Evolutionary conservation across 2,329 filamentous ascomycete species (phyloP), one percentile per base, ranked within the genome.

Genomic region (Camptophora hylomeconis): DNA sequence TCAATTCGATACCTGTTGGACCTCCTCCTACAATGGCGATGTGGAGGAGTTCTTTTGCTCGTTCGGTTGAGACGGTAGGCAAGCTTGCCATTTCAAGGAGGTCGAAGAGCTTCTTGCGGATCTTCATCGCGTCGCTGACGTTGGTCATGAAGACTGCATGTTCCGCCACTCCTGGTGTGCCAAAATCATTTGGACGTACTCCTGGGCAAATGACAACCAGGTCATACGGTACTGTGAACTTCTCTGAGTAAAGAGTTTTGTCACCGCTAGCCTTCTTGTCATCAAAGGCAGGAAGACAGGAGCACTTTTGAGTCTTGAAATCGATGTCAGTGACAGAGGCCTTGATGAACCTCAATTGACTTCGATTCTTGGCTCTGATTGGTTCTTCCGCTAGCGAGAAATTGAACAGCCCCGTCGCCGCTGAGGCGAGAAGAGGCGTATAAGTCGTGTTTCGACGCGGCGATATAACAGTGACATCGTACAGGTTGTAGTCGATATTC

Each of bases 371-470:
- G 12, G 53, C 45, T 7, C 57, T 48, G 5, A 63, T 41, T 1
- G 58, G 56, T 38, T 61, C 58, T 37, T 62, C 58, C 12, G 58
- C 58, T 2, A 61, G 49, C 13, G 55, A 49, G 35, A 60, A 59
- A 30, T 60, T 51, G 48, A 61, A 61, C 17, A 60, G 49, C 1
- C 55, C 57, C 24, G 54, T 57, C 5, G 60, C 58, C 12, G 57
- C 59, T 19, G 52, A 57, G 7, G 58, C 57, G 2, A 63, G 50
- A 2, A 63, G 45, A 5, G 60, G 58, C 1, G 59, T 63, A 32
- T 61, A 57, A 26, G 56, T 54, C 17, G 56, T 51, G 3, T 57
- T 62, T 5, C 56, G 47, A 5, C 51, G 35, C 1, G 58, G 59
- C 0, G 58, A 60, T 10, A 62, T 53, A 20, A 61, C 43, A 2